Percentiles rank a stretch among this genome's conserved stretches.
These are phyloP conservation scores for Priceomyces fermenticarens DNA, from an alignment of 805 yeast species.

Conservation along the genomic window DNA sequence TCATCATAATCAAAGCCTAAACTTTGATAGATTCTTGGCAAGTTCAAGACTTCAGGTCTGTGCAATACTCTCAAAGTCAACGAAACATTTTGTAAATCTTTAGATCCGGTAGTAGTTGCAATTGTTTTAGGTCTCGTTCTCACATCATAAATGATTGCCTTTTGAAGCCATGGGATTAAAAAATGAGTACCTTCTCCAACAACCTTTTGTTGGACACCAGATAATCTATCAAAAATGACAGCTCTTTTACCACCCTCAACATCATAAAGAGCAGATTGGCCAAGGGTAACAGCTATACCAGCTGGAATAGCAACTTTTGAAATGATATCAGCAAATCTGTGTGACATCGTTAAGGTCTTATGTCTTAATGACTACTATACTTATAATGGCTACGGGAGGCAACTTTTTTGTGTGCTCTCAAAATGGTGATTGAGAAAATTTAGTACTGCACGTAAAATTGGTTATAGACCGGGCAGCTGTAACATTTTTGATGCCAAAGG, in stretches of 20 bases:
- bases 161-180: slow-evolving; percentile 92
- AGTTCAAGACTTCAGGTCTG: slow-evolving; percentile 81
- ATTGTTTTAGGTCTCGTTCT: slow-evolving; percentile 94
- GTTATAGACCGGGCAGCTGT: background rate
- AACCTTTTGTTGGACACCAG: slow-evolving; percentile 85
- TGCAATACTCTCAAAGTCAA: slow-evolving; percentile 89
- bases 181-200: slow-evolving; percentile 97
- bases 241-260: slow-evolving; percentile 97
- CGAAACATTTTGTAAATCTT: slow-evolving; percentile 94
- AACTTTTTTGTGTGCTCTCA: too few relatives aligned
- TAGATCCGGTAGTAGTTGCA: slow-evolving; percentile 93
- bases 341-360: slow-evolving; percentile 21
- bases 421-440: background rate
- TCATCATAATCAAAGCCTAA: slow-evolving; percentile 94
- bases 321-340: slow-evolving; percentile 34
- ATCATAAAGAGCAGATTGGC: slow-evolving; percentile 85
- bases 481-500: too few relatives aligned
- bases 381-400: too few relatives aligned
- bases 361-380: too few relatives aligned
- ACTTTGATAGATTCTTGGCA: slow-evolving; percentile 86
- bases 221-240: slow-evolving; percentile 86
- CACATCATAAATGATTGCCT: slow-evolving; percentile 86
- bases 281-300: slow-evolving; percentile 66
- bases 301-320: slow-evolving; percentile 63
- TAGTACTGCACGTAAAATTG: background rate